Conservation (phyloP, 768 basidiomycete genomes). For the Termitomyces sp. region DNA sequence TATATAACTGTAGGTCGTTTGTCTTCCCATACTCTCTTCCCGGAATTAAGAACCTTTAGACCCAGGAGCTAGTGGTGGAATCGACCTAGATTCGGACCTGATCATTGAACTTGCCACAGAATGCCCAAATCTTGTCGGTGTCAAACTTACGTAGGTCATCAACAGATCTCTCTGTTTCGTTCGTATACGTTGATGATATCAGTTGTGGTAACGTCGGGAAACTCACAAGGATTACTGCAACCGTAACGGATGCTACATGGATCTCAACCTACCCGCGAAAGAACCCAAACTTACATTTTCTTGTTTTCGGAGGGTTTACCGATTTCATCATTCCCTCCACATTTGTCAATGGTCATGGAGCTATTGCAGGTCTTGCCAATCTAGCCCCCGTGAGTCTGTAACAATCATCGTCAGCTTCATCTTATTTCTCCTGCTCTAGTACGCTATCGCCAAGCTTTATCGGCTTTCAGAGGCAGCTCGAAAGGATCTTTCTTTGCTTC, state of each 20-base stretch:
- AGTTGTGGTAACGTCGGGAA: conserved; percentile 93
- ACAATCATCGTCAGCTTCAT: neutral
- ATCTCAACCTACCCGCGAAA: conserved; percentile 58
- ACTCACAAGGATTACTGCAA: conserved; percentile 75
- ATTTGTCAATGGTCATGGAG: conserved; percentile 76
- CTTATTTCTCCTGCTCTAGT: conserved; percentile 28
- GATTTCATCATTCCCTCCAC: conserved; percentile 78
- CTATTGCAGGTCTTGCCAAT: conserved; percentile 87
- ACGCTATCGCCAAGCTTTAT: conserved; percentile 55
- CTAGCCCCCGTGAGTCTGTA: conserved; percentile 57
- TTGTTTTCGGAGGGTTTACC: conserved; percentile 80
- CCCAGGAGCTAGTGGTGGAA: conserved; percentile 83
- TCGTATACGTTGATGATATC: neutral
- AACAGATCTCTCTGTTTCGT: neutral
- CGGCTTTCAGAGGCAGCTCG: conserved; percentile 54
- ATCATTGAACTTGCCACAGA: conserved; percentile 75
- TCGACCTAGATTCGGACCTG: conserved; percentile 87
- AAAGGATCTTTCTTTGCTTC: conserved; percentile 49
- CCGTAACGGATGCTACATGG: conserved; percentile 56
- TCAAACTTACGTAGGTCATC: conserved; percentile 80
- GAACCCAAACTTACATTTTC: conserved; percentile 61
- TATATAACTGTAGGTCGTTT: conserved; percentile 76
- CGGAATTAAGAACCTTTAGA: conserved; percentile 33
- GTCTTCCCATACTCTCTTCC: conserved; percentile 1
- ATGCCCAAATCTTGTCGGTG: conserved; percentile 75